phyloP scores from a whole-genome alignment of 1,139 yeast genomes.

The Spathaspora sp. region DNA sequence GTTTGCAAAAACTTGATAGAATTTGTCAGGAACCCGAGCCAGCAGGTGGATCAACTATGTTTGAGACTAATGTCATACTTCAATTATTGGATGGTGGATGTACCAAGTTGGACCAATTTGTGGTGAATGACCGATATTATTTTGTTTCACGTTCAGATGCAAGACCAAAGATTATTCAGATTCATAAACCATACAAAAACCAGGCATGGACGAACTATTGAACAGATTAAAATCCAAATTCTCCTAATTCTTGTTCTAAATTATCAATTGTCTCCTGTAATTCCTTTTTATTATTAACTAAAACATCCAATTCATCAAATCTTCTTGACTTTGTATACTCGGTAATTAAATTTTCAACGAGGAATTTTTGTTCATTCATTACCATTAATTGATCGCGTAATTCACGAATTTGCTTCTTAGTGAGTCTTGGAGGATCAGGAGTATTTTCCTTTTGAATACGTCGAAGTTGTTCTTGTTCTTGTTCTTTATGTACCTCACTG shows the following conservation, averaged over 20 bases:
- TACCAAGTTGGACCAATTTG: no score
- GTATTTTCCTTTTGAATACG: constrained; percentile 7
- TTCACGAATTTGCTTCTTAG: constrained; percentile 54
- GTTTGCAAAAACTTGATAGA: no score
- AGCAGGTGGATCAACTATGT: no score
- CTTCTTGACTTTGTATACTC: constrained; percentile 64
- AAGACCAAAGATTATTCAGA: no score
- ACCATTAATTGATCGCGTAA: constrained; percentile 81
- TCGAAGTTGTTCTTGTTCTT: constrained; percentile 15
- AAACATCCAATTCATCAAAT: constrained; percentile 72
- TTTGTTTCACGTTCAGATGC: no score
- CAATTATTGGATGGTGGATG: no score
- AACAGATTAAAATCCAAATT: constrained; percentile 49
- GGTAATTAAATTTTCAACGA: constrained; percentile 63
- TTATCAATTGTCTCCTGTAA: constrained; percentile 50
- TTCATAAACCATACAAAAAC: no score
- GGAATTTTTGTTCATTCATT: constrained; percentile 75
- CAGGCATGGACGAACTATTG: no score
- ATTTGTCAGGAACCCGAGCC: no score
- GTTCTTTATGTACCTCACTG: constrained; percentile 27
- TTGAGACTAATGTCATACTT: no score
- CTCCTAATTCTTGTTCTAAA: constrained; percentile 60
- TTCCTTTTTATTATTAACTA: constrained; percentile 61
- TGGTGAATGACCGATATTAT: no score
- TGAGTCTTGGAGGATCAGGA: constrained; percentile 26